A percentile compares a stretch with the other conserved stretches of the same genome.
Evolutionary conservation across 306 rosid genomes (phyloP).

Genomic region (Mucuna pruriens): DNA sequence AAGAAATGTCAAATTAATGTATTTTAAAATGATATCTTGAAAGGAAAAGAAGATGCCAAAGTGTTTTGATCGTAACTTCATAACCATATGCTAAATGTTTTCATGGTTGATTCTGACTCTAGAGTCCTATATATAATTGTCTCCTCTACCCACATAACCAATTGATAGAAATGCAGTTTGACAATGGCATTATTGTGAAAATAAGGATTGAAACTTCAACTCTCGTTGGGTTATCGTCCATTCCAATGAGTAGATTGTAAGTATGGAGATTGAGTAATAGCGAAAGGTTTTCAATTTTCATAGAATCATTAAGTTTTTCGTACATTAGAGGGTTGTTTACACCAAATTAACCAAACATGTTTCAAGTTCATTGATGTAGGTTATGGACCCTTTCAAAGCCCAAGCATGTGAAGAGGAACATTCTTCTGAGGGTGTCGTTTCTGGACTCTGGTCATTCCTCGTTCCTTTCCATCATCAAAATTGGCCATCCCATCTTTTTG

Average conservation of each 20-base stretch:
- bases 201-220: neutral
- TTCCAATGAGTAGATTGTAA: neutral
- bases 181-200: neutral
- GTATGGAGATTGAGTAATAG: neutral
- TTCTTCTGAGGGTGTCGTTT: slow-evolving; percentile 19
- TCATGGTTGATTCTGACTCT: neutral
- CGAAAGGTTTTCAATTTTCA: neutral
- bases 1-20: too few relatives aligned
- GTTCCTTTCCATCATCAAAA: slow-evolving; percentile 27
- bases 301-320: neutral
- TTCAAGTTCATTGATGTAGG: neutral
- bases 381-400: neutral
- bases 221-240: neutral
- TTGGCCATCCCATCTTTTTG: neutral
- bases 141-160: neutral
- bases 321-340: neutral
- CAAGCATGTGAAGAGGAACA: slow-evolving; percentile 24
- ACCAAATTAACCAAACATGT: neutral
- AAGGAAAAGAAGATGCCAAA: neutral
- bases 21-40: neutral
- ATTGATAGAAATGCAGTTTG: neutral
- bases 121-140: neutral
- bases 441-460: slow-evolving; percentile 2
- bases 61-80: neutral
- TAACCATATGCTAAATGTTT: neutral